Evolutionary conservation across 1,139 yeast species (phyloP).

Genomic region (Yarrowia galli): DNA sequence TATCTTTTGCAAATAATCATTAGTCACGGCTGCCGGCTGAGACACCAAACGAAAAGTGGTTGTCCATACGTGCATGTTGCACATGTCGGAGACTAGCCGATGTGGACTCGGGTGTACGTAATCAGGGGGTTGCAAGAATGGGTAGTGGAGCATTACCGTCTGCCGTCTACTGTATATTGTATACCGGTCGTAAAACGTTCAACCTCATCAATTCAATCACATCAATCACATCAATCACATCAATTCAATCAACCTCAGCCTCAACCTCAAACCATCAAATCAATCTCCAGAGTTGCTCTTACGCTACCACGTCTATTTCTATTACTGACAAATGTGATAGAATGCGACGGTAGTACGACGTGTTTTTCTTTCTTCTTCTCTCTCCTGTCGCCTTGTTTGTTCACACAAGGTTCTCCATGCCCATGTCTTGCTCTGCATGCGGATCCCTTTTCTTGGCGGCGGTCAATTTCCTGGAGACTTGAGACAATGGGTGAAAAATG

Average conservation of each 20-base stretch:
- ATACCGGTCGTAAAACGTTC: too few species aligned
- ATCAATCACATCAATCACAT: not conserved
- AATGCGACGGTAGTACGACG: not conserved
- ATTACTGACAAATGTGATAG: too few species aligned
- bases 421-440: conserved; percentile 28
- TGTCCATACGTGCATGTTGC: not conserved
- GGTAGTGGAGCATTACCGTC: too few species aligned
- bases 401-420: not conserved
- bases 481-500: not conserved
- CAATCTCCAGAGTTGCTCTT: not conserved
- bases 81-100: too few species aligned
- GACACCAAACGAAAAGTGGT: not conserved
- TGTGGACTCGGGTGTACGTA: too few species aligned
- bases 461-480: not conserved
- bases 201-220: too few species aligned
- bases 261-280: too few species aligned
- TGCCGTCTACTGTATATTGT: too few species aligned
- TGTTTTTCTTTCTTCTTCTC: not conserved
- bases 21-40: not conserved
- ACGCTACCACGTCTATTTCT: not conserved
- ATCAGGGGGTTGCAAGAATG: too few species aligned
- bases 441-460: conserved; percentile 35
- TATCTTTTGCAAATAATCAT: not conserved
- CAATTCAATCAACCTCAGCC: conserved; percentile 7
- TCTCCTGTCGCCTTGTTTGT: not conserved